Evolutionary conservation across 1,139 yeast species (phyloP), one percentile per base, ranked within the genome.

Genomic region (Kazachstania sp.): DNA sequence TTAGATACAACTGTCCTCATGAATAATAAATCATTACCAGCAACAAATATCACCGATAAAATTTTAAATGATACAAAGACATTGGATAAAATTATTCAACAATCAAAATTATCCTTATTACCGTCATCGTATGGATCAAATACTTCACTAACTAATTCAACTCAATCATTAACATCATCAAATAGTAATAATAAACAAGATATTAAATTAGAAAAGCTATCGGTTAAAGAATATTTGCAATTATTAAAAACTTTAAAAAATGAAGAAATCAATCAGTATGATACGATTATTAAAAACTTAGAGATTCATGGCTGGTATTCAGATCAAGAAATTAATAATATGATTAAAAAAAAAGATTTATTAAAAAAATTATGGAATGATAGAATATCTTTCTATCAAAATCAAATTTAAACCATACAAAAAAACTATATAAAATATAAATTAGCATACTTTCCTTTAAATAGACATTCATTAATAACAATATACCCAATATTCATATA

Each of bases 231-330:
- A n/a, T 46, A 46, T 31, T 30, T 23, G 13, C 16, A 8, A 11
- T 29, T 46, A 9, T 34, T 46, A n/a, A 36, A 12, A 23, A 7
- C 37, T 7, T 26, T 41, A 18, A 39, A 35, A 19, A 13, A 9
- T 18, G 16, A 38, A 26, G 49, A 46, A 32, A 28, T 42, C 5
- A 16, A 43, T n/a, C 37, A 39, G 26, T 43, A 41, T 20, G 37
- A 46, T 5, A 28, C 37, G 2, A 28, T 40, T 13, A 18, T 42
- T 13, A 35, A 39, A 8, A 39, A 36, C 30, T 30, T 46, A n/a
- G 34, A 40, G 15, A 23, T 20, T 4, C 19, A 34, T 16, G 49
- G 49, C 7, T 46, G 49, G 49, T 46, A 41, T 28, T 37, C 49
- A 6, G n/a, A 18, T 15, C 36, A 38, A 7, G 49, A 46, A 15